Base-by-base conservation (phyloP, 257 asterid species). In the Solanum medicagineum region DNA sequence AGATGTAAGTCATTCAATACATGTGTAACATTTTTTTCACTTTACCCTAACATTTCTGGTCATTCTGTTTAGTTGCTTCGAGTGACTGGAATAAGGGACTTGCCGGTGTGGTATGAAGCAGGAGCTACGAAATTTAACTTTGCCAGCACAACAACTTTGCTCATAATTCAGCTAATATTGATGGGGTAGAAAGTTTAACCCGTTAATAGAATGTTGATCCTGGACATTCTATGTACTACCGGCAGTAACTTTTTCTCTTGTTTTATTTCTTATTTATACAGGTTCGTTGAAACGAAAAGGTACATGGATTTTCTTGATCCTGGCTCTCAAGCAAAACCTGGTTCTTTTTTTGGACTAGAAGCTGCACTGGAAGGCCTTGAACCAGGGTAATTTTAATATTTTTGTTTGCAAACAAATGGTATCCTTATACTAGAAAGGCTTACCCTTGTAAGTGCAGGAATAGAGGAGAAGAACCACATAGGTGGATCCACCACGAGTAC, bases 101-200 rank as follows among this genome's bases (percentile, higher is more conserved):
- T 95, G 93, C 99, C 99, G 4, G 92, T 94, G 20, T 95, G 99
- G 99, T 93, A 92, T 82, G 97, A 94, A 92, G 99, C 98, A 19
- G 98, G 99, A 80, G 97, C 98, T 42, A 94, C 95, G 81, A 94
- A 92, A 82, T 94, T 93, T 49, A 85, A 86, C 55, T 94, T 95
- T 83, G 97, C 98, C 10, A 95, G 88, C 90, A 92, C 98, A 86
- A 90, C 56, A 85, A 92, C 99, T 63, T 88, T 95, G 45, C 70
- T 94, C 81, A 87, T 91, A 73, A 91, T 95, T 89, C 99, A 95
- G 88, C 90, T 95, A 24, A 85, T 95, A 65, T 88, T 95, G 79
- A 95, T 95, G 99, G 98, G 99, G 99, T 94, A 94, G 24, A 47
- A 63, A n/a, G 80, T 83, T 70, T 32, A 24, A n/a, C 42, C 51